Conservation (phyloP, 108 stramenopile genomes). For the Fragilariopsis cylindrus region DNA sequence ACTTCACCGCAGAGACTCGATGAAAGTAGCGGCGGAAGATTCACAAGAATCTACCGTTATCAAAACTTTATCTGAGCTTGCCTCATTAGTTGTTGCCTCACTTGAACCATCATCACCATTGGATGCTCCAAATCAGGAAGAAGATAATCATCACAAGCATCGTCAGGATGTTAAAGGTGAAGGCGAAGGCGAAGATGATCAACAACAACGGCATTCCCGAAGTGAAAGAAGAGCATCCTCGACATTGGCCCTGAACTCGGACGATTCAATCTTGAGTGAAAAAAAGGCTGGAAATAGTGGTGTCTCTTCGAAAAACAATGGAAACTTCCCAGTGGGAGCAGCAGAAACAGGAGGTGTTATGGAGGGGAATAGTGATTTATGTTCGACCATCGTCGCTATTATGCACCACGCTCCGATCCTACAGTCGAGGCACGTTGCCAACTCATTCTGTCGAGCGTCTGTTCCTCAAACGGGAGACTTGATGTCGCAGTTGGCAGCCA, state of each 20-base stretch:
- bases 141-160: background rate
- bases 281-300: slow-evolving; percentile 7
- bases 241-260: slow-evolving; percentile 21
- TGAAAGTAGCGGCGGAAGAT: slow-evolving; percentile 48
- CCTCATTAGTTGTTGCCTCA: slow-evolving; percentile 38
- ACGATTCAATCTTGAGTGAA: slow-evolving; percentile 45
- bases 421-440: slow-evolving; percentile 65
- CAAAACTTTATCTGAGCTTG: slow-evolving; percentile 49
- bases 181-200: background rate
- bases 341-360: slow-evolving; percentile 15
- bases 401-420: slow-evolving; percentile 70
- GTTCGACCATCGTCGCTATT: slow-evolving; percentile 50
- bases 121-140: slow-evolving; percentile 3
- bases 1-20: slow-evolving; percentile 23
- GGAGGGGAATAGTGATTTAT: slow-evolving; percentile 40
- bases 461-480: slow-evolving; percentile 55
- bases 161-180: background rate
- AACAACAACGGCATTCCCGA: background rate
- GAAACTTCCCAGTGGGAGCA: background rate
- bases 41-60: slow-evolving; percentile 49
- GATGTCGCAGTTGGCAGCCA: slow-evolving; percentile 64
- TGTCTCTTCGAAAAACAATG: too few species aligned
- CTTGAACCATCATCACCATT: slow-evolving; percentile 17
- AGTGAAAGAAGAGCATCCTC: slow-evolving; percentile 9
- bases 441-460: slow-evolving; percentile 66